Evolutionary conservation across 257 asterid genomes (phyloP), one percentile per base, ranked within the genome.

Genomic region (Solanum lycopersicoides): DNA sequence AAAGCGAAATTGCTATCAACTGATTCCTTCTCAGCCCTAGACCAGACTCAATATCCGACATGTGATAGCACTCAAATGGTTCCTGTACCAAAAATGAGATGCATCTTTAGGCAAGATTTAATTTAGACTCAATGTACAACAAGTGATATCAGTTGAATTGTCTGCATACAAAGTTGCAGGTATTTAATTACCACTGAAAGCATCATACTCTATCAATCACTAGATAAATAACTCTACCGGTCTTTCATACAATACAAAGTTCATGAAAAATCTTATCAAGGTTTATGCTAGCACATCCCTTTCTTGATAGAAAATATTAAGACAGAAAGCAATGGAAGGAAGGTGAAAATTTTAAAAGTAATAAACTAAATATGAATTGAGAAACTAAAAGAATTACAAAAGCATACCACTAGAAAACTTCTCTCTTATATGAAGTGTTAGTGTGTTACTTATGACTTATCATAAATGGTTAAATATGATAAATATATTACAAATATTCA

Each of bases 21-120:
- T 96, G 99, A 69, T 93, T 93, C 89, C 98, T 93, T 90, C 90
- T 89, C 63, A 96, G 94, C 89, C 94, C 98, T 73, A 97, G 98
- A 88, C 96, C 94, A 83, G 93, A 89, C 91, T 96, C 98, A 79
- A 97, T 93, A 89, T 96, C 99, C 23, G 96, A 91, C 65, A 95
- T 90, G 89, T 89, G 72, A 89, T 97, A 97, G 94, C 96, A 95
- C 88, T 97, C 99, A 88, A 96, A 90, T 80, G 99, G 98, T 85
- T 96, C 99, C 99, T 97, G 94, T 83, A 86, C 68, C 30, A 87
- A 89, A 86, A 84, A 85, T 69, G 59, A 89, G 84, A 86, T 63
- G 42, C 86, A 86, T 86, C 77, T 28, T 77, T 53, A 45, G 23
- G 66, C 11, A 79, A 77, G 37, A 77, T 9, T 42, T 18, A 42